Evolutionary conservation across 192 early-diverging fungal species (phyloP).

Genomic region (Glomus cerebriforme): DNA sequence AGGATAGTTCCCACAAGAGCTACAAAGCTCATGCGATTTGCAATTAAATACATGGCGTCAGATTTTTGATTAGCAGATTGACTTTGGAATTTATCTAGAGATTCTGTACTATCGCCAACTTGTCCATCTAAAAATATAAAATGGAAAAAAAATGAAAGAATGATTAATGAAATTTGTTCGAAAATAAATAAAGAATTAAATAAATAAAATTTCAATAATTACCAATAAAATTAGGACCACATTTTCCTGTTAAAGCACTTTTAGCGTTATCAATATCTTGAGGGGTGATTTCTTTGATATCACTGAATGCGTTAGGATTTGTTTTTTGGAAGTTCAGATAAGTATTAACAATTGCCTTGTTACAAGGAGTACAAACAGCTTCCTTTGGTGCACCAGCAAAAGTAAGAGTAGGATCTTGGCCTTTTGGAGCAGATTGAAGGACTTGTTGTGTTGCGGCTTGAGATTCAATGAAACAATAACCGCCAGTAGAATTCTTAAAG

Average conservation of each 20-base stretch:
- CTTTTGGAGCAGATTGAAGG: neutral
- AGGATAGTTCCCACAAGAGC: neutral
- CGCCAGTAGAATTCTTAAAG: neutral
- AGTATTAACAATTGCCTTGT: neutral
- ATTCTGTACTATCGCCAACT: neutral
- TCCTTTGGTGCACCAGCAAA: neutral
- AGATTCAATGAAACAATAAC: conserved; percentile 4
- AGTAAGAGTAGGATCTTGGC: neutral
- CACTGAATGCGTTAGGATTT: neutral
- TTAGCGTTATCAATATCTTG: neutral
- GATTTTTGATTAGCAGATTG: neutral
- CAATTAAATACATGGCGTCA: neutral
- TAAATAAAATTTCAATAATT: neutral
- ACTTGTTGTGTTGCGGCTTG: neutral
- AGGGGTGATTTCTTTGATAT: neutral
- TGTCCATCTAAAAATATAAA: neutral
- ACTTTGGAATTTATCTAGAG: neutral
- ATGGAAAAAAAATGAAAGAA: neutral
- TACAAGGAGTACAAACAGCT: neutral
- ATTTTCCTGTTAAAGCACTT: neutral
- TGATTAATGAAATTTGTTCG: neutral
- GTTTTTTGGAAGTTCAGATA: neutral
- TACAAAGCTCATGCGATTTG: neutral
- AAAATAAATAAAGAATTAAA: neutral
- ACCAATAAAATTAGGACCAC: neutral